Evolutionary conservation across 345 rosid species (phyloP), one percentile per base, ranked within the genome.

Genomic region (Triadica sebifera): DNA sequence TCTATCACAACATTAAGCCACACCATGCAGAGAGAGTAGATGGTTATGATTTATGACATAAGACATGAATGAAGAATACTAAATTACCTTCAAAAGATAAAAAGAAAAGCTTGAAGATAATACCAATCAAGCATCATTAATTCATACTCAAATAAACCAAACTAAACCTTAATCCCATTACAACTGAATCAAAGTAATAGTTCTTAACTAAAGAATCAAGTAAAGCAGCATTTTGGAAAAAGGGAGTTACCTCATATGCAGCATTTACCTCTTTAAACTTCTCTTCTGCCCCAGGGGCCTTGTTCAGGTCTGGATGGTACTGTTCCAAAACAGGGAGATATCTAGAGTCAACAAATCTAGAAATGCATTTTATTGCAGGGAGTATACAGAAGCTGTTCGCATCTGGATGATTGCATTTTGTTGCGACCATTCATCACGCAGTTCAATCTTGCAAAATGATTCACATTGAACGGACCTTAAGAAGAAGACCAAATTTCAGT

Each of bases 231-330:
- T 1, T 51, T 19, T 4, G 61, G 56, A n/a, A 67, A 65, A 72
- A 17, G 73, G 43, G 19, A 66, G 55, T 78, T 84, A 92, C 97
- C 97, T 94, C 97, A 74, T 94, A 92, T 10, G 98, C 98, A 72
- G 98, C 96, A 82, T 97, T 94, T 71, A 94, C 89, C 86, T 94
- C 87, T 82, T 94, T 92, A 80, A 94, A 92, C 86, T 92, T 92
- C 51, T 92, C 98, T 80, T 92, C 97, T 2, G 97, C 95, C 24
- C 88, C 97, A 60, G 95, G 86, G 67, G 78, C 83, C 83, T 83
- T 94, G 80, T 85, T 94, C 85, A 89, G 75, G 81, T 94, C 98
- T 0, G 97, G 98, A 82, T 92, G 98, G 81, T 89, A 92, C 97
- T 94, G 88, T 80, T 73, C 46, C 79, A 84, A 79, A 57, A 51